Evolutionary conservation across 2,329 filamentous ascomycete species (phyloP).

Genomic region (Rutstroemia sp.): DNA sequence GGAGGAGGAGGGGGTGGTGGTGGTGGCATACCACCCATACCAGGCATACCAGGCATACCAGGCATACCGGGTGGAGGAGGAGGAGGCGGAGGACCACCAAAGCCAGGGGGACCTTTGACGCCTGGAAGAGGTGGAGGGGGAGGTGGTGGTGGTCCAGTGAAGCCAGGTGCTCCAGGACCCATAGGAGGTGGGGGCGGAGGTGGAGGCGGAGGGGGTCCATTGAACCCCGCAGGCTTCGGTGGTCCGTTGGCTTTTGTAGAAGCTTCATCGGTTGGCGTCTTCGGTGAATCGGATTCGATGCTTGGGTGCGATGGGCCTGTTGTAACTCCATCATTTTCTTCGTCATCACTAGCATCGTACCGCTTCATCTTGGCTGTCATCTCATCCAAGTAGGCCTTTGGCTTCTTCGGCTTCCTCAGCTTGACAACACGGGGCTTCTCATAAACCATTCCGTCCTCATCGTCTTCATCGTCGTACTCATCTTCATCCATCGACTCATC

Average conservation of each 20-base stretch:
- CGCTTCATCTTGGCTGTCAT: slow-evolving; percentile 69
- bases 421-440: slow-evolving; percentile 73
- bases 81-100: slow-evolving; percentile 31
- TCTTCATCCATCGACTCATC: slow-evolving; percentile 24
- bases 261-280: slow-evolving; percentile 37
- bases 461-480: slow-evolving; percentile 36
- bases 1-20: slow-evolving; percentile 46
- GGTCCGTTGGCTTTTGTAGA: slow-evolving; percentile 16
- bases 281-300: slow-evolving; percentile 58
- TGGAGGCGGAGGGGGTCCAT: slow-evolving; percentile 32
- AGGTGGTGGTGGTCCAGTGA: slow-evolving; percentile 31
- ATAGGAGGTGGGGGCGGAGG: slow-evolving; percentile 33
- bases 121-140: slow-evolving; percentile 25
- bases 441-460: slow-evolving; percentile 45
- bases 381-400: slow-evolving; percentile 55
- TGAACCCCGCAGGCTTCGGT: slow-evolving; percentile 29
- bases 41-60: slow-evolving; percentile 34
- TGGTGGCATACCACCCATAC: slow-evolving; percentile 40
- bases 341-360: slow-evolving; percentile 48
- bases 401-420: slow-evolving; percentile 61
- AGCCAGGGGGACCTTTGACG: slow-evolving; percentile 23
- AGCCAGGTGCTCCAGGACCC: slow-evolving; percentile 24
- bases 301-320: slow-evolving; percentile 71
- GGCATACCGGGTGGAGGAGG: slow-evolving; percentile 40
- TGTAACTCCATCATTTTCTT: slow-evolving; percentile 56